Evolutionary conservation across 2,329 filamentous ascomycete species (phyloP).

Genomic region (Grosmannia huntii): DNA sequence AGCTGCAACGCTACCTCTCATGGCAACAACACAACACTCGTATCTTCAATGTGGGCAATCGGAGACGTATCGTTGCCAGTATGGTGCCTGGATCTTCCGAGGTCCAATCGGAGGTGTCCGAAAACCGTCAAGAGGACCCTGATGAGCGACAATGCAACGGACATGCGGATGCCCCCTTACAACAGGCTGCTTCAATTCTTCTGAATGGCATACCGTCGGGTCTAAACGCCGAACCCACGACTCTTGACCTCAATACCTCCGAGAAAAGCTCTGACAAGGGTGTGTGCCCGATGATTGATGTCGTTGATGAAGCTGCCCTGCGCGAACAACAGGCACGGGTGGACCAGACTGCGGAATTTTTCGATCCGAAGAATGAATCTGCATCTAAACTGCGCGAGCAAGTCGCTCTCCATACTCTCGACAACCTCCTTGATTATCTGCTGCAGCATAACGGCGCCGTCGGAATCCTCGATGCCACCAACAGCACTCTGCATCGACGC

Average conservation of each 20-base stretch:
- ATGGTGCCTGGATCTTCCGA: constrained; percentile 21
- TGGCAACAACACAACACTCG: constrained; percentile 94
- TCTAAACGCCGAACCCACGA: constrained; percentile 25
- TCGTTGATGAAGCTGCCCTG: not conserved
- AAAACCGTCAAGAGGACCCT: not conserved
- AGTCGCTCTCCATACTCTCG: constrained; percentile 80
- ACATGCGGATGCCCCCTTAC: constrained; percentile 29
- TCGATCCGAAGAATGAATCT: constrained; percentile 76
- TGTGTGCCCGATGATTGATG: not conserved
- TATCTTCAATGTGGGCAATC: constrained; percentile 96
- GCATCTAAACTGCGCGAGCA: constrained; percentile 79
- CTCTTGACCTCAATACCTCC: constrained; percentile 23
- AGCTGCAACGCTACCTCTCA: constrained; percentile 85
- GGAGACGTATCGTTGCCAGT: constrained; percentile 68
- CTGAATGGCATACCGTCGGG: constrained; percentile 38
- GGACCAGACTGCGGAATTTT: constrained; percentile 88
- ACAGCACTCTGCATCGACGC: constrained; percentile 80
- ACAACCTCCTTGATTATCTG: constrained; percentile 86
- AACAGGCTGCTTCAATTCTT: constrained; percentile 43
- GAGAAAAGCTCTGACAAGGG: not conserved
- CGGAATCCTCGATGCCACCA: constrained; percentile 93
- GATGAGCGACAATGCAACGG: constrained; percentile 5
- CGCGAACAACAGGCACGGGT: constrained; percentile 30
- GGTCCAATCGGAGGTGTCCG: not conserved
- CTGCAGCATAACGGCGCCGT: constrained; percentile 72